phyloP scores from a whole-genome alignment of 805 yeast species.

The Cyberlindnera maritima region DNA sequence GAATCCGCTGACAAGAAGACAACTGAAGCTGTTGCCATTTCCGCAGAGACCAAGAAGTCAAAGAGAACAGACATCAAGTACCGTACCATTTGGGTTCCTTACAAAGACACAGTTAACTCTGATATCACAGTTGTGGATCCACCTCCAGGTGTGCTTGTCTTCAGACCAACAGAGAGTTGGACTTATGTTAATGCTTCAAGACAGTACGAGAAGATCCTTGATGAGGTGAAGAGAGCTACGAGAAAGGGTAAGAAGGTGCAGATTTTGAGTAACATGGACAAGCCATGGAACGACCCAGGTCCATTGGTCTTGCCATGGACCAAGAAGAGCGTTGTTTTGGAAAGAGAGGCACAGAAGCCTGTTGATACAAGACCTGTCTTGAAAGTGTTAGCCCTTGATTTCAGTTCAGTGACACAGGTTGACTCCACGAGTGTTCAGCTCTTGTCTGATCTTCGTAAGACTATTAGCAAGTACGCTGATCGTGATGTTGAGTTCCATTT shows the following conservation, averaged over 20 bases:
- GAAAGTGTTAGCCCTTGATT: slow-evolving; percentile 75
- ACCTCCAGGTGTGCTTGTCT: slow-evolving; percentile 88
- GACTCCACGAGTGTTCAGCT: slow-evolving; percentile 82
- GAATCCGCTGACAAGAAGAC: slow-evolving; percentile 1
- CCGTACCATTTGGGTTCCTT: slow-evolving; percentile 70
- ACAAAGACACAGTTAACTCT: slow-evolving; percentile 49
- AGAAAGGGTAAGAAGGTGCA: slow-evolving; percentile 51
- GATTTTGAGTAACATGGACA: slow-evolving; percentile 41
- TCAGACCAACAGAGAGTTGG: slow-evolving; percentile 77
- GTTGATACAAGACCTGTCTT: slow-evolving; percentile 62
- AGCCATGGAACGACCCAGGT: slow-evolving; percentile 93
- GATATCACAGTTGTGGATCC: slow-evolving; percentile 65
- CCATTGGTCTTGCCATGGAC: slow-evolving; percentile 37
- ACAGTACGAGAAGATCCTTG: slow-evolving; percentile 67
- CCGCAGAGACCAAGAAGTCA: slow-evolving; percentile 5
- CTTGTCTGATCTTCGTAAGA: slow-evolving; percentile 70
- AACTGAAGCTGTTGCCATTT: slow-evolving; percentile 14
- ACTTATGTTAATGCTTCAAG: slow-evolving; percentile 78
- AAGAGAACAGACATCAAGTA: slow-evolving; percentile 33
- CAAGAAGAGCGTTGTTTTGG: slow-evolving; percentile 20
- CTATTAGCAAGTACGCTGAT: slow-evolving; percentile 71
- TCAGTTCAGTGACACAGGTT: slow-evolving; percentile 68
- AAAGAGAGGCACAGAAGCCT: slow-evolving; percentile 20
- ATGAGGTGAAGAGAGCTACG: slow-evolving; percentile 60
- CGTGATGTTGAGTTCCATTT: slow-evolving; percentile 88